Evolutionary conservation across 2,329 filamentous ascomycete species (phyloP).

Genomic region (Magnaporthiopsis incrustans): DNA sequence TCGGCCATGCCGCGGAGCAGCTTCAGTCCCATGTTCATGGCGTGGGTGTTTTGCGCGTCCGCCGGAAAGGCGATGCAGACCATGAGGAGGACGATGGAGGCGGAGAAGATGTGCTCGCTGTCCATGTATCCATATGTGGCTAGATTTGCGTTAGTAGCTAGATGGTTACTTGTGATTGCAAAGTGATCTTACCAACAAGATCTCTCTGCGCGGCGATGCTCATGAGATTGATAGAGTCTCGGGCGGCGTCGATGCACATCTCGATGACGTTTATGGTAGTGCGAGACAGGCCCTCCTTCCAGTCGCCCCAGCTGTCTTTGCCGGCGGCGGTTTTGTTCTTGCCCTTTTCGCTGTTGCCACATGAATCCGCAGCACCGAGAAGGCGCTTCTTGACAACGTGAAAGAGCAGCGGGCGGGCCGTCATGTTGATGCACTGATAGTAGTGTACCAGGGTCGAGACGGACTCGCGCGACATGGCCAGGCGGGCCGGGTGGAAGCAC

Average conservation of each 20-base stretch:
- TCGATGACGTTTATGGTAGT: slow-evolving; percentile 43
- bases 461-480: slow-evolving; percentile 22
- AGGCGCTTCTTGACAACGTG: slow-evolving; percentile 35
- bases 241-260: slow-evolving; percentile 42
- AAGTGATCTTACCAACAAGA: slow-evolving; percentile 24
- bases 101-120: slow-evolving; percentile 46
- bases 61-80: slow-evolving; percentile 43
- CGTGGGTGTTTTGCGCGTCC: slow-evolving; percentile 32
- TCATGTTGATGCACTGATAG: slow-evolving; percentile 52
- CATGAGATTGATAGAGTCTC: slow-evolving; percentile 41
- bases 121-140: slow-evolving; percentile 52
- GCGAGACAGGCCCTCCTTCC: slow-evolving; percentile 37
- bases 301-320: slow-evolving; percentile 22
- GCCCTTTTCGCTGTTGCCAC: slow-evolving; percentile 14
- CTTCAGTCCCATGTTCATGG: slow-evolving; percentile 32
- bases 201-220: slow-evolving; percentile 38
- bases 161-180: not conserved
- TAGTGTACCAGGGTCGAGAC: slow-evolving; percentile 43
- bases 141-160: not conserved
- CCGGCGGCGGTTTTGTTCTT: slow-evolving; percentile 11
- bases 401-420: slow-evolving; percentile 43
- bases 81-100: slow-evolving; percentile 46
- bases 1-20: slow-evolving; percentile 43
- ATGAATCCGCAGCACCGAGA: not conserved
- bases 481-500: slow-evolving; percentile 37